A percentile compares a stretch with the other conserved stretches of the same genome.
Evolutionary conservation across 1,284 basidiomycete genomes (phyloP).

Genomic region (Ceratobasidium sp.): DNA sequence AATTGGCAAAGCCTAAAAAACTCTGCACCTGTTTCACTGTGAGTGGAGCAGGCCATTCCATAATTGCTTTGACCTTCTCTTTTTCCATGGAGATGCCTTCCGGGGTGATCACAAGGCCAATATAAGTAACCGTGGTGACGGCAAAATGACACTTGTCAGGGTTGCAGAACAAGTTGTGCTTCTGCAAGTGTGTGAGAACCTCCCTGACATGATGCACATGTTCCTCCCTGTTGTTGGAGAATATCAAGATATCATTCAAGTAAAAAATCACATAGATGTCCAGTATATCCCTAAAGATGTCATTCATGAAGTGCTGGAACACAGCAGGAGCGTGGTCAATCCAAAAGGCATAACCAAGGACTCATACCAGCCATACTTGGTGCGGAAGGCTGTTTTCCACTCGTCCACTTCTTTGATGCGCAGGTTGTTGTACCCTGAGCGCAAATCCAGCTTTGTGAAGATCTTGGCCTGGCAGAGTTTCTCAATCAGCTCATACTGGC

Average conservation of each 20-base stretch:
- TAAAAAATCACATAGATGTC: slow-evolving; percentile 34
- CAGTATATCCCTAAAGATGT: slow-evolving; percentile 25
- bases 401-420: slow-evolving; percentile 27
- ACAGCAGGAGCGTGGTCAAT: slow-evolving; percentile 29
- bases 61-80: slow-evolving; percentile 47
- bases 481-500: slow-evolving; percentile 5
- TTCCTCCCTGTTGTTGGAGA: slow-evolving; percentile 30
- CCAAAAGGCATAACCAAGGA: slow-evolving; percentile 48
- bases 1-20: slow-evolving; percentile 50
- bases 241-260: slow-evolving; percentile 43
- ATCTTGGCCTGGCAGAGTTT: background rate
- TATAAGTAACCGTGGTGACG: slow-evolving; percentile 5
- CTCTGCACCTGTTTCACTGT: slow-evolving; percentile 46
- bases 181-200: slow-evolving; percentile 43
- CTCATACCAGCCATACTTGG: slow-evolving; percentile 53
- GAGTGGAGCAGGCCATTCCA: slow-evolving; percentile 46
- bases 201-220: slow-evolving; percentile 43
- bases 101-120: slow-evolving; percentile 10
- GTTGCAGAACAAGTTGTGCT: slow-evolving; percentile 43
- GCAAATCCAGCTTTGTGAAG: slow-evolving; percentile 46
- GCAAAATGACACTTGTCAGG: slow-evolving; percentile 47
- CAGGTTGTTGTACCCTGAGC: slow-evolving; percentile 44
- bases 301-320: slow-evolving; percentile 38
- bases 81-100: slow-evolving; percentile 44
- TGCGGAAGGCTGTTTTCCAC: slow-evolving; percentile 40